Conservation (phyloP, 805 yeast genomes). For the Starmerella stigmatis region DNA sequence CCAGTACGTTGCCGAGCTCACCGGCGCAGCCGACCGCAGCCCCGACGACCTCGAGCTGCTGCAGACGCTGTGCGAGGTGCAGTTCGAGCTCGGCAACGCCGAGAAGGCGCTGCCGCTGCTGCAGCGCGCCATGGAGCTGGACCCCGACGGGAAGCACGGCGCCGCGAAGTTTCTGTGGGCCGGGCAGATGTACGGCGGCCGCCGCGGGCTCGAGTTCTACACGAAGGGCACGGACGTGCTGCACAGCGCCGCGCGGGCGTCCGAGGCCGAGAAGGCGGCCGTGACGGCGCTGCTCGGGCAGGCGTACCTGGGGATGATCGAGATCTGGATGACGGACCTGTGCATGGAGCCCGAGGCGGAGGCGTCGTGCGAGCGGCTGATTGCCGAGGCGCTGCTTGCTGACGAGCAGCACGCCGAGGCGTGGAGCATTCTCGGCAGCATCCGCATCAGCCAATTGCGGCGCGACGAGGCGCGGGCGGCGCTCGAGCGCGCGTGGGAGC, state of each 20-base stretch:
- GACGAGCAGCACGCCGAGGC: constrained; percentile 57
- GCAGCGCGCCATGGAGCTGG: constrained; percentile 51
- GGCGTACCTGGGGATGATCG: constrained; percentile 76
- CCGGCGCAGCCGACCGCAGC: constrained; percentile 29
- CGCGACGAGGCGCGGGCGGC: constrained; percentile 63
- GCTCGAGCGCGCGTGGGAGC: constrained; percentile 57
- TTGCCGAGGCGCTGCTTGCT: constrained; percentile 51
- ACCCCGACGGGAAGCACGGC: constrained; percentile 53
- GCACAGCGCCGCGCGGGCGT: constrained; percentile 33
- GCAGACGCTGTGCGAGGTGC: constrained; percentile 55
- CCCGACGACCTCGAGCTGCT: constrained; percentile 34
- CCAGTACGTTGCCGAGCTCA: constrained; percentile 41
- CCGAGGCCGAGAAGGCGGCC: constrained; percentile 16
- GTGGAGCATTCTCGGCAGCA: constrained; percentile 72
- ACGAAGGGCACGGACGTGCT: constrained; percentile 52
- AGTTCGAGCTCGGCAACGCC: constrained; percentile 68
- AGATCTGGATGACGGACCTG: constrained; percentile 89
- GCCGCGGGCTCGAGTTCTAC: constrained; percentile 54
- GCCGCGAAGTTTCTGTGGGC: constrained; percentile 78
- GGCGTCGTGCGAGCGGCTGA: constrained; percentile 58
- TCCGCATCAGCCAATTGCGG: constrained; percentile 77
- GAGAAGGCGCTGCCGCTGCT: constrained; percentile 65
- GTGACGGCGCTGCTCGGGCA: constrained; percentile 50
- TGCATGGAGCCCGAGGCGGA: constrained; percentile 94
- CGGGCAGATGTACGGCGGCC: constrained; percentile 85